phyloP scores from a whole-genome alignment of 2,329 filamentous ascomycete species.

The Diaporthe sp. region DNA sequence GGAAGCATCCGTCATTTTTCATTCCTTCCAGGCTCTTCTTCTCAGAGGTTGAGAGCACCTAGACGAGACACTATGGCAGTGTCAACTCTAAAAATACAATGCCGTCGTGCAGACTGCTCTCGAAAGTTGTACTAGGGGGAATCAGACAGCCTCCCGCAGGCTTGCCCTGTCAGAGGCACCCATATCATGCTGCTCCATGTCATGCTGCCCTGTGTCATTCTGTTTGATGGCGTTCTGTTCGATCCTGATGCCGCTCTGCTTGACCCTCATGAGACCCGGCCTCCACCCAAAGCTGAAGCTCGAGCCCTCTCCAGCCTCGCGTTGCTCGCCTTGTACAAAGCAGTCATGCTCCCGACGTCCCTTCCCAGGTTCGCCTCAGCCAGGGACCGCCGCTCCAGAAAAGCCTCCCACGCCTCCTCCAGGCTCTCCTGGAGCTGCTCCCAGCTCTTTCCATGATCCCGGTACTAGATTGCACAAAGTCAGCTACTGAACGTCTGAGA shows the following conservation, averaged over 20 bases:
- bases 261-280: not conserved
- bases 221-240: not conserved
- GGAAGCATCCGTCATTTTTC: not conserved
- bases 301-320: not conserved
- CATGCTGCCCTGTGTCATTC: not conserved
- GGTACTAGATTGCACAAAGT: not conserved
- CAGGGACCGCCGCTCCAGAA: not conserved
- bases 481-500: not conserved
- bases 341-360: not conserved
- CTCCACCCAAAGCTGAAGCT: not conserved
- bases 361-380: not conserved
- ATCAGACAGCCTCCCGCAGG: not conserved
- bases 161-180: too few species aligned
- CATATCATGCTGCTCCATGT: not conserved
- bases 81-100: not conserved
- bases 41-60: not conserved
- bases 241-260: too few species aligned
- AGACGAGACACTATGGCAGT: too few species aligned
- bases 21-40: not conserved
- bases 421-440: not conserved
- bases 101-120: not conserved
- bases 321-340: slow-evolving; percentile 1
- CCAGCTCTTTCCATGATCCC: not conserved
- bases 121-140: too few species aligned
- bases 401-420: not conserved